Base-by-base conservation (phyloP, 1,139 yeast genomes). In the Scheffersomyces insectosa region DNA sequence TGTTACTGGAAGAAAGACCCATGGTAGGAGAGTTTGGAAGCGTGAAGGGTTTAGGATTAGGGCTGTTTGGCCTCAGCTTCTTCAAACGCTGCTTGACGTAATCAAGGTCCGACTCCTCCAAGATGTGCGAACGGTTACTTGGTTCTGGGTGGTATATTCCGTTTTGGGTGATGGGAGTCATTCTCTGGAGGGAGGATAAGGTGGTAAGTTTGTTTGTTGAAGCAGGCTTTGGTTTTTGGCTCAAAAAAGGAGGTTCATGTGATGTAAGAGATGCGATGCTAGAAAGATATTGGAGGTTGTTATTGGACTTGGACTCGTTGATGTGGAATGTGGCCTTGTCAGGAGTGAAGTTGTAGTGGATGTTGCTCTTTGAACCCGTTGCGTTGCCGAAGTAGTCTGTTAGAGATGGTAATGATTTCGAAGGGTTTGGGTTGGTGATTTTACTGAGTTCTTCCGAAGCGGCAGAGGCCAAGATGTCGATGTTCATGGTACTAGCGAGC, bases 381-480 rank as follows among this genome's bases (percentile, higher is more conserved):
- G 37, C 28, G 37, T 47, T 40, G 13, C 54, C 47, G 50, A 83
- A 83, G 63, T 79, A 83, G 37, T 83, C 82, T 0, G 85, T 72
- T 42, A 84, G 66, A 3, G 88, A 77, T 2, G 90, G 90, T 33
- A 85, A 70, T 1, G 88, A 82, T 57, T 77, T 79, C 9, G 83
- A 78, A 42, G 61, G 64, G 30, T 57, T 42, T 15, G 65, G 30
- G 14, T 31, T 30, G 28, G 39, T 32, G 10, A 29, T 23, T 25
- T 30, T 31, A 23, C 32, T 36, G 43, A 88, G 72, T 60, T 87
- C 93, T 57, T 86, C 87, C 5, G 90, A 79, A 1, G 96, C 95
- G 3, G 95, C 95, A 23, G 85, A 79, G 3, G 95, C 96, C 47
- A 88, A 67, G 3, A 86, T 75, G 59, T 87, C 87, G 61, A 88